phyloP scores from a whole-genome alignment of 805 yeast species.

The Yamadazyma sp. region DNA sequence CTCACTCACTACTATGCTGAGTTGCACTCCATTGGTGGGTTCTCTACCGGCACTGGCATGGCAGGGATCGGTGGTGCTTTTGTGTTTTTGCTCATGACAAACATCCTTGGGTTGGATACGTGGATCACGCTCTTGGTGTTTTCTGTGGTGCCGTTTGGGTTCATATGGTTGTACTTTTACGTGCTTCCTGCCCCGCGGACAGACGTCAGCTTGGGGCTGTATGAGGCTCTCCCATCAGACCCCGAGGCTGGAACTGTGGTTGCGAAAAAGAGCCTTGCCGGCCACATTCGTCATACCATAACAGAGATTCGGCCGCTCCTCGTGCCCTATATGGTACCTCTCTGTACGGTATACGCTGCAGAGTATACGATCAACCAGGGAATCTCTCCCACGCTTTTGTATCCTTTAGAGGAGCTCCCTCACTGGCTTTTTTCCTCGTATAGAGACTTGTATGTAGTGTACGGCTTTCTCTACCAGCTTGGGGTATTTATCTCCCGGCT shows the following conservation, averaged over 20 bases:
- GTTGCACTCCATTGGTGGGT: slow-evolving; percentile 68
- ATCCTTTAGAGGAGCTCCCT: slow-evolving; percentile 70
- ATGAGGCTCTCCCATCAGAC: slow-evolving; percentile 7
- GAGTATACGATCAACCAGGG: slow-evolving; percentile 94
- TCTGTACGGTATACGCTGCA: slow-evolving; percentile 76
- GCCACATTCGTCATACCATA: slow-evolving; percentile 23
- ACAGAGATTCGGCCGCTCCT: slow-evolving; percentile 43
- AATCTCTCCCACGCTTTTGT: slow-evolving; percentile 81
- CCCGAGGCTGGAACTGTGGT: neutral
- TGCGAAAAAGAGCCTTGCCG: neutral
- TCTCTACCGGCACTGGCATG: slow-evolving; percentile 94
- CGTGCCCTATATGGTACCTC: slow-evolving; percentile 77
- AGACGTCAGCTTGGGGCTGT: slow-evolving; percentile 6
- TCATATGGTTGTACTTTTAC: slow-evolving; percentile 32
- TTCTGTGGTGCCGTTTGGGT: slow-evolving; percentile 53
- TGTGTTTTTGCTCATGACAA: slow-evolving; percentile 67
- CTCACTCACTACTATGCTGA: slow-evolving; percentile 73
- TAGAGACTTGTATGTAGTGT: slow-evolving; percentile 87
- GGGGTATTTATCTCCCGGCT: slow-evolving; percentile 94
- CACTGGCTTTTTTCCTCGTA: slow-evolving; percentile 53
- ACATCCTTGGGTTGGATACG: slow-evolving; percentile 59
- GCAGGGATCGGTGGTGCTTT: slow-evolving; percentile 90
- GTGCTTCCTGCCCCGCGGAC: slow-evolving; percentile 24
- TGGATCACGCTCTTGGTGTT: slow-evolving; percentile 57
- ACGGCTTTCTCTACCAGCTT: slow-evolving; percentile 84